Percentiles rank a stretch among this genome's conserved stretches.
phyloP scores from a whole-genome alignment of 371 early-diverging fungal genomes.

The Parasitella parasitica region DNA sequence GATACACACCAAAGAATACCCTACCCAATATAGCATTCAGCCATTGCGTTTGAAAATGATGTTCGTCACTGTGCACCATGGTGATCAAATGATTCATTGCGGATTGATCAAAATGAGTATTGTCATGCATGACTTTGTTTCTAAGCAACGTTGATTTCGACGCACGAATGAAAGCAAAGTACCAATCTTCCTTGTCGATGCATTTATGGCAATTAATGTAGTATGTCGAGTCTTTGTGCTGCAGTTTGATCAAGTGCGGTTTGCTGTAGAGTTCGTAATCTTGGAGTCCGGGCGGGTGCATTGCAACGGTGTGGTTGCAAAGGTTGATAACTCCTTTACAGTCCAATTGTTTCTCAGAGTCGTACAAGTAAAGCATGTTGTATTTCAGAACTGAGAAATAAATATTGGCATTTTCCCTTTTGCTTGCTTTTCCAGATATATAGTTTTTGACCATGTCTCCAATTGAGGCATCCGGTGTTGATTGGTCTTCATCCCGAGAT shows the following conservation, averaged over 20 bases:
- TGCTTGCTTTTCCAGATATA: constrained; percentile 32
- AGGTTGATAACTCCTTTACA: constrained; percentile 77
- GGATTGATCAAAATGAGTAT: constrained; percentile 51
- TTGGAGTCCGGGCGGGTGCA: constrained; percentile 61
- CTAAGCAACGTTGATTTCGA: constrained; percentile 18
- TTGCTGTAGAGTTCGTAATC: constrained; percentile 63
- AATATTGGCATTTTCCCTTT: constrained; percentile 40
- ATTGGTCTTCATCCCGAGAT: constrained; percentile 32
- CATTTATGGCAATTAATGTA: constrained; percentile 60
- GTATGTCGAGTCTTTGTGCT: constrained; percentile 21
- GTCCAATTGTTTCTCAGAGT: constrained; percentile 77
- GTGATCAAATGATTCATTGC: constrained; percentile 59
- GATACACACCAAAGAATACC: constrained; percentile 69
- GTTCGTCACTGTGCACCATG: constrained; percentile 61
- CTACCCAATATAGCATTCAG: constrained; percentile 89
- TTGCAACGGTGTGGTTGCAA: constrained; percentile 61
- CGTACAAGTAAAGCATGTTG: constrained; percentile 81
- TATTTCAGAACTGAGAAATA: constrained; percentile 81
- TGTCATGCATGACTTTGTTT: constrained; percentile 24
- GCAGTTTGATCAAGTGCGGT: constrained; percentile 53
- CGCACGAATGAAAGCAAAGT: constrained; percentile 57
- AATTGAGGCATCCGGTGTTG: constrained; percentile 28
- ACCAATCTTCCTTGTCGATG: constrained; percentile 93
- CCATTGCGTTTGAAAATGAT: constrained; percentile 77
- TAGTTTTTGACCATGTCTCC: constrained; percentile 43